Evolutionary conservation across 495 filamentous ascomycete genomes (phyloP), one percentile per base, ranked within the genome.

Genomic region (Aspergillus kassunensis): DNA sequence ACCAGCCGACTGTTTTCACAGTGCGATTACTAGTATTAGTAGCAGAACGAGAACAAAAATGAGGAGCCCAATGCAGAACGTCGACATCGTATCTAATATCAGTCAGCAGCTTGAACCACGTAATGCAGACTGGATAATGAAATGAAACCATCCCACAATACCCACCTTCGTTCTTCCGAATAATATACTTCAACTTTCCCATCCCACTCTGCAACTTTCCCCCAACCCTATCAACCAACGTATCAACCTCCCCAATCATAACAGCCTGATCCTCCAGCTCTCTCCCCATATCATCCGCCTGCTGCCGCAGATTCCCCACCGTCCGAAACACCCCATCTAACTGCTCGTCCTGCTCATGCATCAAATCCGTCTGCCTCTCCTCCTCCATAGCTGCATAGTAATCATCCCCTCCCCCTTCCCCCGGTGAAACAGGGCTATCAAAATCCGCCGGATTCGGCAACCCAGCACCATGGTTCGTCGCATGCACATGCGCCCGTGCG

Each of bases 261-360:
- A 88, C 86, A 18, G 73, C 78, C 77, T 98, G 93, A 67, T 97
- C 92, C 67, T 96, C 95, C 41, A 98, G 73, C 70, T 98, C 93
- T 47, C 92, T 73, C 7, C 91, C 91, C 92, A 98, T 97, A 55
- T 87, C 85, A 70, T 93, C 83, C 13, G 95, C 95, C 76, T 97
- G 92, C 65, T 86, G 76, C 44, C 90, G 73, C 61, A 98, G 63
- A 61, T 89, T 96, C 0, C 90, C 91, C 30, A 98, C 93, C 2
- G 93, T 97, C 58, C 83, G 81, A 62, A 89, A 96, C 35, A 98
- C 95, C 3, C 88, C 88, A 67, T 97, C 92, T 6, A 98, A 74
- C 56, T 90, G 84, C 75, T 93, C 76, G 65, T 98, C 95, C 73
- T 97, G 93, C 68, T 96, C 92, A 61, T 86, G 83, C 87, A 98